Conservation (phyloP, 148 eudicot species). For the Hydrangea macrophylla region DNA sequence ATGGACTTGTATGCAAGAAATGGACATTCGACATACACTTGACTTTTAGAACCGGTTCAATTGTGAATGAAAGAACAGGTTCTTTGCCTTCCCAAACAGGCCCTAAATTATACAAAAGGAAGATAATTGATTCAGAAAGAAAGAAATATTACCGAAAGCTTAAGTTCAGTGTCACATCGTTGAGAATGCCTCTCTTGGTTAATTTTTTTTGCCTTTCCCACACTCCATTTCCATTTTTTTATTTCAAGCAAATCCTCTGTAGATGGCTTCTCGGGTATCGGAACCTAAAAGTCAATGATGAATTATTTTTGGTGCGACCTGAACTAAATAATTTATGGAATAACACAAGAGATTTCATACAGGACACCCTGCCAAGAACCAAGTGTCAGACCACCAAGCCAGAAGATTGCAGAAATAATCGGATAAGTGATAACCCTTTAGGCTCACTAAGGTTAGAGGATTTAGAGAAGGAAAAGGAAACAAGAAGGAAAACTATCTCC, state of each 20-base stretch:
- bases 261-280: slow-evolving; percentile 61
- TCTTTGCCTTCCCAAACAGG: no score
- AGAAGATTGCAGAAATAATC: slow-evolving; percentile 1
- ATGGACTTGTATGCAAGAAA: no score
- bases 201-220: slow-evolving; percentile 63
- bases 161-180: slow-evolving; percentile 84
- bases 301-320: not conserved
- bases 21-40: no score
- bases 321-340: slow-evolving; percentile 5
- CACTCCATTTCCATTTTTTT: slow-evolving; percentile 69
- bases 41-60: no score
- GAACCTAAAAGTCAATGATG: slow-evolving; percentile 44
- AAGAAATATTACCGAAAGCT: slow-evolving; percentile 60
- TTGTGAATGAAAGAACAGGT: no score
- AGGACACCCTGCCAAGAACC: not conserved
- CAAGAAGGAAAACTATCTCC: no score
- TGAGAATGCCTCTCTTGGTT: slow-evolving; percentile 79
- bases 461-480: no score
- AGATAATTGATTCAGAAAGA: slow-evolving; percentile 4
- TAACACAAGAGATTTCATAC: not conserved
- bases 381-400: not conserved
- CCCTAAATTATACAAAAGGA: not conserved
- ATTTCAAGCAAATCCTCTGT: slow-evolving; percentile 56
- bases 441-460: no score
- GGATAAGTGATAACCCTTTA: no score